These are phyloP conservation scores for Calocybe cyanea DNA, from an alignment of 768 basidiomycete species.

Conservation along the genomic window DNA sequence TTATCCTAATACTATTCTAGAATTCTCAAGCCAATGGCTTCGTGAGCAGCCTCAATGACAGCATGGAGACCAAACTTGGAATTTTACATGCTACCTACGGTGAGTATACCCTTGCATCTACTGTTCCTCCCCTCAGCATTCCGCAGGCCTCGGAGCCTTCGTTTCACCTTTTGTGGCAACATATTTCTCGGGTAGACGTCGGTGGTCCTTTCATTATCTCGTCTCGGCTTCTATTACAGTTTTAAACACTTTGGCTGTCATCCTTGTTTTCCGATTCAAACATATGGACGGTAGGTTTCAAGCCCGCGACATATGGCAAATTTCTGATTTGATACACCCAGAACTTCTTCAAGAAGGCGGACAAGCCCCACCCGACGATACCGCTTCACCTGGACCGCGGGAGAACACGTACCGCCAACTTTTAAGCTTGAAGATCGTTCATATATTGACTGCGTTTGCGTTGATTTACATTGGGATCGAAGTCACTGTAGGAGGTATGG, in stretches of 20 bases:
- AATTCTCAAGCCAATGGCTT: slow-evolving; percentile 54
- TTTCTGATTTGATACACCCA: slow-evolving; percentile 1
- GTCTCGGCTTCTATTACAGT: slow-evolving; percentile 49
- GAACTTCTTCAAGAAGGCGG: slow-evolving; percentile 19
- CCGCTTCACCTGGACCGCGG: slow-evolving; percentile 3
- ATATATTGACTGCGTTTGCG: slow-evolving; percentile 42
- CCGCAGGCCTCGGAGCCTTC: slow-evolving; percentile 41
- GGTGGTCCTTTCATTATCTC: slow-evolving; percentile 66
- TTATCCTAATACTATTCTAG: slow-evolving; percentile 20
- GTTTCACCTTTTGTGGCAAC: slow-evolving; percentile 62
- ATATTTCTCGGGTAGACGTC: slow-evolving; percentile 46
- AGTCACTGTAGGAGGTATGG: slow-evolving; percentile 45
- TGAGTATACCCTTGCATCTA: slow-evolving; percentile 13
- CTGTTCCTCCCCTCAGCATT: neutral
- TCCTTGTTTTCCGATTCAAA: slow-evolving; percentile 24
- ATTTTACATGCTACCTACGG: slow-evolving; percentile 50
- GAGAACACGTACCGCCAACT: slow-evolving; percentile 43
- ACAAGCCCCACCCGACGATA: slow-evolving; percentile 23
- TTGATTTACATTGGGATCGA: slow-evolving; percentile 50
- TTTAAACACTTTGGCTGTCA: slow-evolving; percentile 26
- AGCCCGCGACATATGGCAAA: neutral
- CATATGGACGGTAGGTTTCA: slow-evolving; percentile 23
- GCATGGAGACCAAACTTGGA: slow-evolving; percentile 47
- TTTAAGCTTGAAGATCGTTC: slow-evolving; percentile 35
- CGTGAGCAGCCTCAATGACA: slow-evolving; percentile 42